Evolutionary conservation across 2,329 filamentous ascomycete species (phyloP).

Genomic region (Aspergillus hortae): DNA sequence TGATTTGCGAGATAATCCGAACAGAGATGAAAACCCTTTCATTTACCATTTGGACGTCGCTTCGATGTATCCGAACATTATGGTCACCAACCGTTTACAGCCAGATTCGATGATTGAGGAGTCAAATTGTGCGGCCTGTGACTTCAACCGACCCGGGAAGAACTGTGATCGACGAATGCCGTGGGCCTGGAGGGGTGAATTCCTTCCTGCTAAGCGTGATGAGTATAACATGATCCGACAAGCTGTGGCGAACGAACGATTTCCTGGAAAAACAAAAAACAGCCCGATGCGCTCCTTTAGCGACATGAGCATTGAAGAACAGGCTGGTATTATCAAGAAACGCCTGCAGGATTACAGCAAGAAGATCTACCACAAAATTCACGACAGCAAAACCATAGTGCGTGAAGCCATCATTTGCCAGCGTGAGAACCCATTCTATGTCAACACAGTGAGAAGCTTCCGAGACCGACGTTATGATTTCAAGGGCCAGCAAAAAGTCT

Average conservation of each 20-base stretch:
- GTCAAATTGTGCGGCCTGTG: conserved; percentile 92
- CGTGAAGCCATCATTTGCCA: conserved; percentile 98
- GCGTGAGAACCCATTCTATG: conserved; percentile 96
- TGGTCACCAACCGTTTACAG: conserved; percentile 97
- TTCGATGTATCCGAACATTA: conserved; percentile 99
- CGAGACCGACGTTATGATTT: conserved; percentile 97
- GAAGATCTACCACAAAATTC: conserved; percentile 99
- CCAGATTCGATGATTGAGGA: conserved; percentile 99
- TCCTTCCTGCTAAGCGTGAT: conserved; percentile 89
- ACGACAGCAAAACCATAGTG: conserved; percentile 87
- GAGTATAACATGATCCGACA: conserved; percentile 99
- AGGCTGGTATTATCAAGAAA: conserved; percentile 75
- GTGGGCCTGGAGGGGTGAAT: conserved; percentile 98
- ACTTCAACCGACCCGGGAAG: conserved; percentile 96
- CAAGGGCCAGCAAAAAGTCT: conserved; percentile 96
- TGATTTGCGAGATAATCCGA: conserved; percentile 75
- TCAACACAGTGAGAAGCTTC: conserved; percentile 93
- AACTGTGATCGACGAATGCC: conserved; percentile 92
- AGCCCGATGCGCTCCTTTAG: conserved; percentile 71
- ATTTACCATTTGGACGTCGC: conserved; percentile 99
- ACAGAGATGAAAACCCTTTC: conserved; percentile 77
- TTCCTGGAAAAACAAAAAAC: conserved; percentile 74
- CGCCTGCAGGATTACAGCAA: conserved; percentile 89
- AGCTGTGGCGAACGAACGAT: conserved; percentile 85
- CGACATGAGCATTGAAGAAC: conserved; percentile 77